phyloP scores from a whole-genome alignment of 2,329 filamentous ascomycete genomes.

The Davidsoniella eucalypti region DNA sequence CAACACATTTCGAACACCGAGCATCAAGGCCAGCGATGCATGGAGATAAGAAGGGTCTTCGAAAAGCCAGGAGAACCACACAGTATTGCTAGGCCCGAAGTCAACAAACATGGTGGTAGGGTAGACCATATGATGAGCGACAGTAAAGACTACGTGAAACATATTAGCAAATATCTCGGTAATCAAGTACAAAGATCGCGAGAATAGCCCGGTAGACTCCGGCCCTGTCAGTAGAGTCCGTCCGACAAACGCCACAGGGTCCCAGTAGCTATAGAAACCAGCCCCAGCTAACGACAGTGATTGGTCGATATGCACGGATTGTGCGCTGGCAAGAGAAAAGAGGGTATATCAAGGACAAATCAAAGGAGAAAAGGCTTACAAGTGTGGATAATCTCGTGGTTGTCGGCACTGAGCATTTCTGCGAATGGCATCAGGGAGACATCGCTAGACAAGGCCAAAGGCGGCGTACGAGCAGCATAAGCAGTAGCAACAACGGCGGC shows the following conservation, averaged over 20 bases:
- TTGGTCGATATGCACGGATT: neutral
- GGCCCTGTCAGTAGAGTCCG: neutral
- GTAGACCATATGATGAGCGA: conserved; percentile 12
- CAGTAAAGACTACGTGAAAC: conserved; percentile 7
- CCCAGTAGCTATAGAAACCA: too few relatives aligned
- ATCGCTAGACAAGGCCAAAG: neutral
- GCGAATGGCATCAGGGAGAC: conserved; percentile 5
- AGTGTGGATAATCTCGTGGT: conserved; percentile 10
- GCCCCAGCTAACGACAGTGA: too few relatives aligned
- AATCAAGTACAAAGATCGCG: neutral
- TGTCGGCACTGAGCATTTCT: neutral
- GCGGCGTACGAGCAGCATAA: neutral
- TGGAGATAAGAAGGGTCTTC: conserved; percentile 10
- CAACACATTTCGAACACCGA: conserved; percentile 12
- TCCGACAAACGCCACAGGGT: too few relatives aligned
- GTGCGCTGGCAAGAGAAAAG: neutral
- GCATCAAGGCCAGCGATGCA: conserved; percentile 11
- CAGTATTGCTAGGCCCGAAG: conserved; percentile 8
- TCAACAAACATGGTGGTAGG: conserved; percentile 12
- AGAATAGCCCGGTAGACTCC: neutral
- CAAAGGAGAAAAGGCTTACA: conserved; percentile 3
- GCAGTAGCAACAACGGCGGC: conserved; percentile 3
- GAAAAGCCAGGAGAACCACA: conserved; percentile 11
- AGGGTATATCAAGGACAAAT: too few relatives aligned
- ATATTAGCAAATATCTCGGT: neutral